Conservation (phyloP, 2,329 filamentous ascomycete genomes). For the Fusarium coffeatum region DNA sequence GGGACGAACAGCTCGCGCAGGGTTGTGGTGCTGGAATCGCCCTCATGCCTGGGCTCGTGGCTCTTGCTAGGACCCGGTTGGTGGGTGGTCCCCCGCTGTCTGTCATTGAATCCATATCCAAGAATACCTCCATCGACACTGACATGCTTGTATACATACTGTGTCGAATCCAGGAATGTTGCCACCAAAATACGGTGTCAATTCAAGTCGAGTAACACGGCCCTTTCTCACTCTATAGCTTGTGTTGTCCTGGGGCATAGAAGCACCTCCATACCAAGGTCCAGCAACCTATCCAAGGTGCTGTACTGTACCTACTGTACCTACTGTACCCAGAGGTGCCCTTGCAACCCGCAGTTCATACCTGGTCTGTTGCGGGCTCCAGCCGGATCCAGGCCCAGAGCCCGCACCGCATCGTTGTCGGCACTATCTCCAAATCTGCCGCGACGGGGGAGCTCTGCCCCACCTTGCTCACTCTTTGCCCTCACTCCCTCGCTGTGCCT, state of each 20-base stretch:
- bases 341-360: conserved; percentile 38
- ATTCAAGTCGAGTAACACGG: conserved; percentile 26
- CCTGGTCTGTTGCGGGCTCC: conserved; percentile 37
- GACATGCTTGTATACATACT: conserved; percentile 34
- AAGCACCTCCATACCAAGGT: conserved; percentile 22
- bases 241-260: conserved; percentile 5
- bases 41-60: conserved; percentile 41
- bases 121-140: conserved; percentile 32
- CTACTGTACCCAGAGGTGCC: conserved; percentile 32
- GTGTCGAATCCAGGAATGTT: conserved; percentile 5
- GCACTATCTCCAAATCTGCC: conserved; percentile 49
- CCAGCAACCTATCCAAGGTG: conserved; percentile 27
- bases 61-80: conserved; percentile 45
- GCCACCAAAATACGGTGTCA: conserved; percentile 29
- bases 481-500: conserved; percentile 44
- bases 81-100: conserved; percentile 45
- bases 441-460: conserved; percentile 45
- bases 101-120: conserved; percentile 38
- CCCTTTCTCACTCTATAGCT: conserved; percentile 22
- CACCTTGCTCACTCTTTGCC: conserved; percentile 44
- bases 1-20: conserved; percentile 42
- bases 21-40: conserved; percentile 40
- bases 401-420: conserved; percentile 43
- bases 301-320: neutral
- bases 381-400: conserved; percentile 41